Evolutionary conservation across 2,329 filamentous ascomycete genomes (phyloP), one percentile per base, ranked within the genome.

Genomic region (Curvularia spicifera): DNA sequence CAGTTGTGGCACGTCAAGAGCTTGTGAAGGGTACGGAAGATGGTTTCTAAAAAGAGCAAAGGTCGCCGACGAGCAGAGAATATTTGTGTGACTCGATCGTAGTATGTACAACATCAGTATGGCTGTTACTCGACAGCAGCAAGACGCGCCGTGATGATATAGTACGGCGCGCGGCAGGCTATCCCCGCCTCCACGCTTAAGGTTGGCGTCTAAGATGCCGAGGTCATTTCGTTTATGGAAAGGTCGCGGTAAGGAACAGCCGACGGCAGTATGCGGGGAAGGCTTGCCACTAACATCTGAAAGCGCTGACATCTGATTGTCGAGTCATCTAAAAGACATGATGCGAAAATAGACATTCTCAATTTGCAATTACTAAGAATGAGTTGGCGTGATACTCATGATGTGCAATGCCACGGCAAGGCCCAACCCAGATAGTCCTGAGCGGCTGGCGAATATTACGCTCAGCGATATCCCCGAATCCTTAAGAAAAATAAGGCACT

Each of bases 161-260:
- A 31, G 29, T 31, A 37, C 53, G 49, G 51, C 45, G 53, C 44
- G 37, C 42, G 37, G 60, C 43, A 43, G 49, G 52, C 53, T 46
- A 54, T 69, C 61, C 58, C 64, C 65, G 58, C 64, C 58, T 61
- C 62, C 63, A 53, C 63, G 61, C 5, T 9, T 9, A 57, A 29
- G 54, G 43, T 46, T 56, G 40, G 57, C 58, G 55, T 35, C 53
- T 65, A 61, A 63, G 59, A 65, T 67, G 59, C 69, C 69, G 68
- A 71, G 69, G 69, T 71, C 50, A 53, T 59, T 26, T 51, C 56
- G 44, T 42, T 54, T 61, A 62, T 40, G 59, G 61, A 46, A 56
- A 61, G 43, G 56, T 62, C 61, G 65, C 56, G 8, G 42, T 24
- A n/a, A 2, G 9, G 42, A 28, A 44, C 42, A 44, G 13, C 42